A percentile compares a stretch with the other conserved stretches of the same genome.
Evolutionary conservation across 192 early-diverging fungal genomes (phyloP).

Genomic region (Rhizophagus clarus): DNA sequence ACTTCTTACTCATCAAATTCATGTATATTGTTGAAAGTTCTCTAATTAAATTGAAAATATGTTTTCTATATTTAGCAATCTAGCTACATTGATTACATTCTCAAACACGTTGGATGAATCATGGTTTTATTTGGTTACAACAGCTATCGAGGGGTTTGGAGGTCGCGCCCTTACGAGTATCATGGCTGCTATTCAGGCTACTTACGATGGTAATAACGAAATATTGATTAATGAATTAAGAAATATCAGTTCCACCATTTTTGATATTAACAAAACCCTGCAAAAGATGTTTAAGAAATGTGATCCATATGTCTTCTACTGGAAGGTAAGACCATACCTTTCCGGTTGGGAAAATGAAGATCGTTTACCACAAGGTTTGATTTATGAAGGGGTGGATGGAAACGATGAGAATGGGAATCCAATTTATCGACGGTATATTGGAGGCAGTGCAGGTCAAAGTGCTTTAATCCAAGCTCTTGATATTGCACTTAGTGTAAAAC

Average conservation of each 20-base stretch:
- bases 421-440: conserved; percentile 78
- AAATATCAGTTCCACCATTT: conserved; percentile 56
- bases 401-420: conserved; percentile 52
- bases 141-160: conserved; percentile 83
- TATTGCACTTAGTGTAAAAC: conserved; percentile 84
- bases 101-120: conserved; percentile 89
- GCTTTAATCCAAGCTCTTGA: conserved; percentile 92
- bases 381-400: conserved; percentile 89
- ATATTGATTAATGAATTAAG: conserved; percentile 54
- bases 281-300: conserved; percentile 90
- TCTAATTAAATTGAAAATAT: not conserved
- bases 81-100: conserved; percentile 81
- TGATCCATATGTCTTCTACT: conserved; percentile 94
- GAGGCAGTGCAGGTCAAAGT: conserved; percentile 93
- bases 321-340: conserved; percentile 87
- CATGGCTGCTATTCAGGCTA: conserved; percentile 62
- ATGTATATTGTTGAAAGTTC: not conserved
- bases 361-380: conserved; percentile 82
- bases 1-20: not conserved
- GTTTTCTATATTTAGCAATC: conserved; percentile 58
- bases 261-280: conserved; percentile 56
- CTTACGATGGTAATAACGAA: conserved; percentile 54
- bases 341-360: conserved; percentile 91
- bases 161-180: conserved; percentile 72
- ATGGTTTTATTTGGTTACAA: conserved; percentile 96